Evolutionary conservation across 2,329 filamentous ascomycete genomes (phyloP), one percentile per base, ranked within the genome.

Genomic region (Nectriaceae sp.): DNA sequence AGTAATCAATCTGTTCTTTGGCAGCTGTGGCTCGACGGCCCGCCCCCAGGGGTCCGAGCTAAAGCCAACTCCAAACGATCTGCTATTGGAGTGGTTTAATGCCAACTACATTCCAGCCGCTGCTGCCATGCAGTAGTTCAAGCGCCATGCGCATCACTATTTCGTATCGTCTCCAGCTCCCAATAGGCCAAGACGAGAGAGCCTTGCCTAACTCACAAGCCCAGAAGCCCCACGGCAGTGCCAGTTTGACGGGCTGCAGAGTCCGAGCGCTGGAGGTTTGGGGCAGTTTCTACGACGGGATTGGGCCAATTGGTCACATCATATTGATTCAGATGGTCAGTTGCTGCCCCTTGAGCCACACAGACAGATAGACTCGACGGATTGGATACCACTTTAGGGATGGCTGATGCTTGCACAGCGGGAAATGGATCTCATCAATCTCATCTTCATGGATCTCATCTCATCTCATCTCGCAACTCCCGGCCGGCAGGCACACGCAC

Each of bases 251-350:
- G 56, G 52, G 37, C 44, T 50, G 39, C 48, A 45, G 47, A 52
- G 57, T 61, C 58, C 52, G 55, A 59, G 58, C 54, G 57, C 20
- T 22, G 48, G 47, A 21, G 21, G 33, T n/a, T 18, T 37, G 38
- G 26, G 15, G 33, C 40, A 19, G 41, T 38, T 42, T 46, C 40
- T n/a, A n/a, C n/a, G n/a, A n/a, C n/a, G n/a, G n/a, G n/a, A n/a
- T n/a, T n/a, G n/a, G n/a, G n/a, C n/a, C n/a, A n/a, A n/a, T n/a
- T n/a, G n/a, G n/a, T 29, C 24, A 13, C 38, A 45, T 39, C 44
- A 40, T 42, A 42, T 18, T 22, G 21, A 26, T 46, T 46, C 40
- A 35, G 33, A 20, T 35, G 26, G 40, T 36, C 37, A 42, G 13
- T 29, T 29, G 6, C 24, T 29, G 24, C 24, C 6, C 6, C 13